A percentile compares a stretch with the other conserved stretches of the same genome.
Conservation (phyloP, 208 protist species). For the Trypanosoma melophagium region DNA sequence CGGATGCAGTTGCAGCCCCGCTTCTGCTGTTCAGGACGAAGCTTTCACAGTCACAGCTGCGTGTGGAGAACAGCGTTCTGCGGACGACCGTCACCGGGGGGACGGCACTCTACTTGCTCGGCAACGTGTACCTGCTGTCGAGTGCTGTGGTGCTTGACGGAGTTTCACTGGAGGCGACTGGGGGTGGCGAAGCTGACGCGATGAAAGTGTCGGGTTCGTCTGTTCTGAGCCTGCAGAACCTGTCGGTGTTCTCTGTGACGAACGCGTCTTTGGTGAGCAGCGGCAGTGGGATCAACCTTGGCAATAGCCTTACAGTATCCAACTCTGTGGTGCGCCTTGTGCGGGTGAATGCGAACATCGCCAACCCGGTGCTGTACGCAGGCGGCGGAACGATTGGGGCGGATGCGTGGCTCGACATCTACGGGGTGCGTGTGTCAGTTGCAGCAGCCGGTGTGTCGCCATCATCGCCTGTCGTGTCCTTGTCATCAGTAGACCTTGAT, state of each 20-base stretch:
- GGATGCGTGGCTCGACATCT: constrained; percentile 11
- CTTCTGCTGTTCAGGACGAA: background rate
- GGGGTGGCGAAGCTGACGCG: background rate
- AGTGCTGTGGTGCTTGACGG: constrained; percentile 13
- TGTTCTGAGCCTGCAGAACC: background rate
- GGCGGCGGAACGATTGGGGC: constrained; percentile 7
- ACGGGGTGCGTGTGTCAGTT: background rate
- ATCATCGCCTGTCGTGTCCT: background rate
- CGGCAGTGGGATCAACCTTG: background rate
- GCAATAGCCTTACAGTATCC: background rate
- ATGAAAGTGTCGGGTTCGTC: constrained; percentile 10
- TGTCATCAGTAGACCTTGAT: background rate
- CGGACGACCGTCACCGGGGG: background rate
- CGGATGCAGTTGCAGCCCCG: background rate
- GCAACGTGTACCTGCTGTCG: constrained; percentile 2
- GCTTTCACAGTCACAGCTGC: background rate
- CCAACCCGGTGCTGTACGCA: background rate
- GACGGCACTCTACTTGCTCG: background rate
- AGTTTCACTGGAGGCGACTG: constrained; percentile 12
- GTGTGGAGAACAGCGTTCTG: background rate
- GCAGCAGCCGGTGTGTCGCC: background rate
- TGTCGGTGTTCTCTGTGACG: constrained; percentile 16
- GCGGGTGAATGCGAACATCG: background rate
- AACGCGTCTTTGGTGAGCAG: constrained; percentile 1
- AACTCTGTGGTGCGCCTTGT: constrained; percentile 15